Evolutionary conservation across 768 basidiomycete genomes (phyloP), one percentile per base, ranked within the genome.

Genomic region (Clathrus columnatus): DNA sequence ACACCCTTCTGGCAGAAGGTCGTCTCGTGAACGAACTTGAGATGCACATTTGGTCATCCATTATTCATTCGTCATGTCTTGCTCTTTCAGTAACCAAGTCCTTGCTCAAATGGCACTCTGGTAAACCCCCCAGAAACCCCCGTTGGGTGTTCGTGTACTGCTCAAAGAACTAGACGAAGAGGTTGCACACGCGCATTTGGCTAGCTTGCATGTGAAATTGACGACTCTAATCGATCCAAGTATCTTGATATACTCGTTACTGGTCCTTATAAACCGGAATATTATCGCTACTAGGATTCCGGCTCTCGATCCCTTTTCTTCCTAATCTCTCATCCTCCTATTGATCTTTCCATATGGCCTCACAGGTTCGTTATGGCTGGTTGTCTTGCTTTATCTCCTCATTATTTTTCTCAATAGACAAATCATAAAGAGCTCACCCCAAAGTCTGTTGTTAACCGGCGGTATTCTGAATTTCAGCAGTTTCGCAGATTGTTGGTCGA

Each of bases 41-140:
- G 95, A 53, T 98, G 95, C 72, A 95, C 92, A 41, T 97, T 94
- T 63, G 95, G 95, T 56, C 95, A 99, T 73, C 95, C 96, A 30
- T n/a, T n/a, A n/a, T n/a, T 98, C 95, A 44, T 97, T 94, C 73
- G 96, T 99, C 75, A 99, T 99, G 96, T 98, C 95, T 17, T 98
- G 94, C 79, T 99, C 96, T 43, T 99, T 99, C 79, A 74, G 91
- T 68, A 99, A 99, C 81, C 96, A 99, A 73, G 90, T 93, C 60
- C 80, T 99, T 64, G 95, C 95, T 27, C 94, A 96, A 75, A 97
- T 99, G 66, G 94, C 92, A 21, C 85, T 99, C 69, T 99, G 92
- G 92, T 94, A 90, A 44, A 89, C 83, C 61, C 82, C 86, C 30
- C 84, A 85, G 72, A 84, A 86, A 68, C 98, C 97, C 83, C 87